These are phyloP conservation scores for Serendipita sp. DNA, from an alignment of 768 basidiomycete species.

Conservation along the genomic window DNA sequence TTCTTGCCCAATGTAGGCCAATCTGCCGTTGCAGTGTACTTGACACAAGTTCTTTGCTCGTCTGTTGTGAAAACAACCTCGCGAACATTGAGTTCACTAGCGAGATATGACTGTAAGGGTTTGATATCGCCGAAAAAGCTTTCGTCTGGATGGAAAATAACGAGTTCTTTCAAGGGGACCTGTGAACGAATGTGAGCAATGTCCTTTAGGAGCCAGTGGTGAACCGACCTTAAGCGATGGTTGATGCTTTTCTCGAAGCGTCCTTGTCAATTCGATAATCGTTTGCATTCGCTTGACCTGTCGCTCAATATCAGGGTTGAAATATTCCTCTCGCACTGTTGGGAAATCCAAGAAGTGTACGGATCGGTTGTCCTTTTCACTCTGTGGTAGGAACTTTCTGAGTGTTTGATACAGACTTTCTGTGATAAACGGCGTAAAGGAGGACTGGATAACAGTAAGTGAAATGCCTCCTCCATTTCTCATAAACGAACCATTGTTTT, in stretches of 20 bases:
- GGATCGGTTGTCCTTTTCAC: conserved; percentile 68
- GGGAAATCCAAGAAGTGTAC: conserved; percentile 95
- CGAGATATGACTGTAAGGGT: conserved; percentile 73
- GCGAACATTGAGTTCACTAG: conserved; percentile 90
- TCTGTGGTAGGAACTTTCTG: conserved; percentile 66
- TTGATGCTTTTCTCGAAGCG: conserved; percentile 72
- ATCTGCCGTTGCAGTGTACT: conserved; percentile 84
- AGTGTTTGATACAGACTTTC: conserved; percentile 93
- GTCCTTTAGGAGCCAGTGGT: not conserved
- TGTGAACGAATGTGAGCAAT: conserved; percentile 17
- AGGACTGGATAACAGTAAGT: conserved; percentile 41
- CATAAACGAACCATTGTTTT: conserved; percentile 66
- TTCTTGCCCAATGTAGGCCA: conserved; percentile 91
- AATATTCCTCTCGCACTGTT: conserved; percentile 83
- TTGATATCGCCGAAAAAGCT: conserved; percentile 75
- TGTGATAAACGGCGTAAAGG: conserved; percentile 95
- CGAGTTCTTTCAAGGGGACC: conserved; percentile 83
- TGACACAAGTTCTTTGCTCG: conserved; percentile 70
- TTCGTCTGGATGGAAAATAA: conserved; percentile 81
- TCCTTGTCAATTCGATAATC: conserved; percentile 82
- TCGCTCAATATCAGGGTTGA: conserved; percentile 82
- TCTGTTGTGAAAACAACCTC: conserved; percentile 80
- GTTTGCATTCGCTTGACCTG: conserved; percentile 90
- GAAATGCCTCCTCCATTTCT: not conserved
- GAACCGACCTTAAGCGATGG: conserved; percentile 72